These are phyloP conservation scores for Cucurbita argyrosperma DNA, from an alignment of 306 rosid species.

Conservation along the genomic window DNA sequence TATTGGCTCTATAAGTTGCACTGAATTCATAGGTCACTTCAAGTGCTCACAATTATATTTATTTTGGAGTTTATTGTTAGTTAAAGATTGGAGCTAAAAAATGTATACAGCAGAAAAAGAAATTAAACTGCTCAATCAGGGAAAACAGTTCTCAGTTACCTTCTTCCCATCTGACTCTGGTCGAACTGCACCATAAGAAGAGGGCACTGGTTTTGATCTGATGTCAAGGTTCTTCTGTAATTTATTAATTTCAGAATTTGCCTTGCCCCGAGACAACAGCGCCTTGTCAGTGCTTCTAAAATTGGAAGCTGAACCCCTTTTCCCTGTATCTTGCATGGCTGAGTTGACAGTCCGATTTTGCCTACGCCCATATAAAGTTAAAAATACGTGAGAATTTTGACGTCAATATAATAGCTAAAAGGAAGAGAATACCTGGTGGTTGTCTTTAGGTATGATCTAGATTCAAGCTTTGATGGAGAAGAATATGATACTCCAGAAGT, in stretches of 20 bases:
- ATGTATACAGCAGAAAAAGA: neutral
- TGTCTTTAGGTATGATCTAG: conserved; percentile 21
- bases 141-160: conserved; percentile 20
- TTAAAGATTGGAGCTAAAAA: neutral
- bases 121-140: neutral
- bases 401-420: neutral
- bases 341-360: conserved; percentile 16
- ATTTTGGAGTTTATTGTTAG: neutral
- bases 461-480: conserved; percentile 20
- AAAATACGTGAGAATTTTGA: neutral
- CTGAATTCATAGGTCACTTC: neutral
- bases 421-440: conserved; percentile 28
- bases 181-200: conserved; percentile 30
- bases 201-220: conserved; percentile 66
- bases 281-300: conserved; percentile 39
- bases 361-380: conserved; percentile 4
- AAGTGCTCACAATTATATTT: neutral
- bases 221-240: conserved; percentile 51
- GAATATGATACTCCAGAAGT: conserved; percentile 18
- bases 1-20: neutral
- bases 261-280: conserved; percentile 31
- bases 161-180: conserved; percentile 26
- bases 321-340: conserved; percentile 21
- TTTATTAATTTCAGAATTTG: conserved; percentile 47
- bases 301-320: conserved; percentile 32